phyloP scores from a whole-genome alignment of 495 filamentous ascomycete genomes.

The Friedmanniomyces endolithicus region DNA sequence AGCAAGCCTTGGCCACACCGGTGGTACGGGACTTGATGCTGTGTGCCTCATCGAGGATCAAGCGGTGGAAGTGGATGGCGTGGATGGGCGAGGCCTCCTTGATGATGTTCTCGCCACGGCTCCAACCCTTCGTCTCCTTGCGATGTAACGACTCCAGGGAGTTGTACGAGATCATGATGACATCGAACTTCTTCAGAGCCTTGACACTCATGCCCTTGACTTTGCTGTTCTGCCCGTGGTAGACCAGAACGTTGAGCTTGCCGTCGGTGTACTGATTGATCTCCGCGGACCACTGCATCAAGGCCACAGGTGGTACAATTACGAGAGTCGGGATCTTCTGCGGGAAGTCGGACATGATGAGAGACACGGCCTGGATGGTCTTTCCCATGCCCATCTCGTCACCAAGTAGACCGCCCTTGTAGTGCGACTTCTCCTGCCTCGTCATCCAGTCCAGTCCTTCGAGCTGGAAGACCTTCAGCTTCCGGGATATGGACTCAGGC shows the following conservation, averaged over 20 bases:
- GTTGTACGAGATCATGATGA: slow-evolving; percentile 92
- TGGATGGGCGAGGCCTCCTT: slow-evolving; percentile 84
- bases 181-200: slow-evolving; percentile 69
- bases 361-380: slow-evolving; percentile 90
- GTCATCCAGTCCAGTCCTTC: slow-evolving; percentile 92
- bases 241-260: slow-evolving; percentile 75
- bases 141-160: slow-evolving; percentile 82
- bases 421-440: slow-evolving; percentile 70
- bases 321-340: slow-evolving; percentile 72
- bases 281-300: slow-evolving; percentile 95
- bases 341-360: slow-evolving; percentile 95
- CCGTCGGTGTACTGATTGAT: slow-evolving; percentile 85
- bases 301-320: slow-evolving; percentile 81
- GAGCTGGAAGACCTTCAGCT: slow-evolving; percentile 81
- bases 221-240: slow-evolving; percentile 75
- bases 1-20: slow-evolving; percentile 88
- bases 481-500: slow-evolving; percentile 63
- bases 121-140: slow-evolving; percentile 84
- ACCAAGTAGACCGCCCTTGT: slow-evolving; percentile 78
- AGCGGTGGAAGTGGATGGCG: slow-evolving; percentile 71
- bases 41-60: slow-evolving; percentile 93
- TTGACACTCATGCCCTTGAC: slow-evolving; percentile 59
- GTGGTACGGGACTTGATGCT: slow-evolving; percentile 83
- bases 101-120: slow-evolving; percentile 56
- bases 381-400: slow-evolving; percentile 99